Conservation (phyloP, 805 yeast species). For the Sugiyamaella lignohabitans region DNA sequence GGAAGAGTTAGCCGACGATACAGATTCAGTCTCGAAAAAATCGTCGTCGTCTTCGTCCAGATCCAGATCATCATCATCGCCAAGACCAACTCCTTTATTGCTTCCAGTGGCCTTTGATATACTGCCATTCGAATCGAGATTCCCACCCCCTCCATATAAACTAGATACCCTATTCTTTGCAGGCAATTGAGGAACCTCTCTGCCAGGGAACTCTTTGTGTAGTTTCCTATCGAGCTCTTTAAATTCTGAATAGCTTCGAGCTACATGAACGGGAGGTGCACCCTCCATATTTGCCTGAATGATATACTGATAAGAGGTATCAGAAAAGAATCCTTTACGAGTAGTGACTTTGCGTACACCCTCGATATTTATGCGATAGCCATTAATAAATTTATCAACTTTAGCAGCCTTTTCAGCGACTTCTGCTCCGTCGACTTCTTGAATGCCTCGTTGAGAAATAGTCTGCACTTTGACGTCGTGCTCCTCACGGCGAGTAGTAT, state of each 20-base stretch:
- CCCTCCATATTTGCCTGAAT: constrained; percentile 26
- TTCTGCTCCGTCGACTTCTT: constrained; percentile 13
- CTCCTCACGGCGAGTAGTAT: constrained; percentile 37
- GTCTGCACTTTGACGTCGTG: constrained; percentile 26
- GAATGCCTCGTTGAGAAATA: constrained; percentile 19
- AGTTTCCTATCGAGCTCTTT: constrained; percentile 48
- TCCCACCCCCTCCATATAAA: neutral
- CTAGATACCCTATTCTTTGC: constrained; percentile 37
- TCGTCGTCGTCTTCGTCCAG: constrained; percentile 20
- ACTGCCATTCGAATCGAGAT: neutral
- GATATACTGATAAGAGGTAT: constrained; percentile 28
- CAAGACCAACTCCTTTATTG: neutral
- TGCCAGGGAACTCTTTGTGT: constrained; percentile 56
- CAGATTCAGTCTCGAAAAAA: neutral
- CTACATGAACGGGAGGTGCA: constrained; percentile 40
- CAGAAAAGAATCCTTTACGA: constrained; percentile 29
- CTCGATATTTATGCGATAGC: constrained; percentile 56
- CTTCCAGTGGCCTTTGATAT: neutral
- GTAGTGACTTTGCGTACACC: constrained; percentile 46
- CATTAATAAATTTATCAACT: constrained; percentile 39
- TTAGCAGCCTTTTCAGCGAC: constrained; percentile 16
- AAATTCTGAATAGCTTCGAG: constrained; percentile 66
- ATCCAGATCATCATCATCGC: constrained; percentile 18
- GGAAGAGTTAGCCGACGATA: neutral
- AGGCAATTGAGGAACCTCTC: constrained; percentile 54